Percentiles rank a stretch among this genome's conserved stretches.
These are phyloP conservation scores for Exophiala aquamarina DNA, from an alignment of 2,329 filamentous ascomycete genomes.

Conservation along the genomic window DNA sequence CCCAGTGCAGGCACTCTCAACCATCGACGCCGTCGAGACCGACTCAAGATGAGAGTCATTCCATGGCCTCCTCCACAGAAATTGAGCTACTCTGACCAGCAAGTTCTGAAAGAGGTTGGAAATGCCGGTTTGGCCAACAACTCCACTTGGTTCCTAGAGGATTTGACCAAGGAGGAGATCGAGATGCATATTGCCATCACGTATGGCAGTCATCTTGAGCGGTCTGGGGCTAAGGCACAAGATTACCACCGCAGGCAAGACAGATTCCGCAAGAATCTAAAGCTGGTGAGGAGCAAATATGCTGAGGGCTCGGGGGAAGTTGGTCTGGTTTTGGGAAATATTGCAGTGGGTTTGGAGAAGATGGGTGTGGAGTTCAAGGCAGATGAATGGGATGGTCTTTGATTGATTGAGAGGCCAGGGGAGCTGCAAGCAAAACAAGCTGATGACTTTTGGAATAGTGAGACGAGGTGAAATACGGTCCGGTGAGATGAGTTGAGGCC, in stretches of 20 bases:
- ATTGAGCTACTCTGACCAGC: constrained; percentile 15
- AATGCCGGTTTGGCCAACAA: constrained; percentile 3
- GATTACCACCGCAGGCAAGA: constrained; percentile 2
- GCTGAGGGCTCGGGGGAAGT: constrained; percentile 13
- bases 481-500: too few species aligned
- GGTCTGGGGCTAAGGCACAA: constrained; percentile 10
- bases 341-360: constrained; percentile 3
- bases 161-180: constrained; percentile 14
- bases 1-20: constrained; percentile 15
- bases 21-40: constrained; percentile 17
- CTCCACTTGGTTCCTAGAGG: constrained; percentile 2
- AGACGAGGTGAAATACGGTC: too few species aligned
- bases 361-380: constrained; percentile 6
- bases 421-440: too few species aligned
- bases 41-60: constrained; percentile 15
- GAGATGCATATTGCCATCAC: constrained; percentile 16
- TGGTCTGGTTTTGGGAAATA: constrained; percentile 4
- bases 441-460: too few species aligned
- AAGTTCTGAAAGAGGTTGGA: constrained; percentile 7
- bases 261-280: constrained; percentile 6
- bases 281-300: constrained; percentile 7
- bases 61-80: constrained; percentile 12
- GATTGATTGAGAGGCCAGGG: too few species aligned
- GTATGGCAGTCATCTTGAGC: constrained; percentile 16
- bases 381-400: too few species aligned